Base-by-base conservation (phyloP, 495 filamentous ascomycete species). In the Trichoderma parareesei region DNA sequence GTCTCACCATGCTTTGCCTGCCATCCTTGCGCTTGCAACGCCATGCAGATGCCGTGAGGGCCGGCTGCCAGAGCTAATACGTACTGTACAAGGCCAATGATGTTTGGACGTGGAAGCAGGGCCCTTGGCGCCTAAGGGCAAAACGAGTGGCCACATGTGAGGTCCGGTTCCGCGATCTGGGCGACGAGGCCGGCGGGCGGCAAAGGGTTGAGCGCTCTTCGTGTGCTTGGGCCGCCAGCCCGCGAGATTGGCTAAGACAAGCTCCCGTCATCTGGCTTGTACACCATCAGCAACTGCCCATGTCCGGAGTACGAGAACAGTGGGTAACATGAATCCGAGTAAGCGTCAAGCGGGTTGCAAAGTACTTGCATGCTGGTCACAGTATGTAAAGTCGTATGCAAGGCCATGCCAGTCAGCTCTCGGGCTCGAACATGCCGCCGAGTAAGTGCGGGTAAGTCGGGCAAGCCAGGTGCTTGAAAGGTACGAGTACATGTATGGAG, bases 111-210 rank as follows among this genome's bases (percentile, higher is more conserved):
- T 49, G 46, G n/a, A 20, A 10, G 53, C 53, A 57, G 53, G 53
- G 27, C 33, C 53, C 53, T 57, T 57, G 53, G 53, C 53, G 53
- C 27, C 53, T 57, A 57, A 37, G 27, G 18, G 53, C 53, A 27
- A 2, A 27, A 27, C 27, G 20, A 57, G 37, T 37, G 20, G 20
- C 11, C 27, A 35, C 13, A 14, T 4, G n/a, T 48, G 11, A 48
- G 13, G 0, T 18, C 44, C 44, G n/a, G 35, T 27, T 57, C 53
- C 53, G 53, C 53, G 53, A 57, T 57, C 53, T 57, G 20, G 16
- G 18, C 27, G 27, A 27, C 27, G 53, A 57, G 16, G 40, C 2
- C 11, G 40, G 40, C 40, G 40, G 53, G 53, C 53, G 33, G 53
- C 53, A 57, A 57, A 35, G 27, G 27, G 27, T 37, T 4, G 53